These are phyloP conservation scores for Vitis hybrid DNA, from an alignment of 177 flowering plant genomes.

Conservation along the genomic window DNA sequence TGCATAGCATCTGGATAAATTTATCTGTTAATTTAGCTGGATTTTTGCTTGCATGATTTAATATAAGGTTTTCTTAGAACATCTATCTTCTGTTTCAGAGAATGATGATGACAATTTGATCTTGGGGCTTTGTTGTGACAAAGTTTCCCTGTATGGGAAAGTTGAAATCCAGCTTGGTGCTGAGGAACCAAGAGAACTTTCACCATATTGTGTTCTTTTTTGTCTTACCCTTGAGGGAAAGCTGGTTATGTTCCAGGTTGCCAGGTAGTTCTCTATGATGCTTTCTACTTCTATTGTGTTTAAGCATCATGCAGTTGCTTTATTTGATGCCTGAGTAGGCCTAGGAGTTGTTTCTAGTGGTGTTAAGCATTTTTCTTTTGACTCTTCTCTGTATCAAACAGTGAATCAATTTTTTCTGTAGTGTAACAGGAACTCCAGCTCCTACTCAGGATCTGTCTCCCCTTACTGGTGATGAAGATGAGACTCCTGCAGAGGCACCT, in stretches of 20 bases:
- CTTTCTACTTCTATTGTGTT: background rate
- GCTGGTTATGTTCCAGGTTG: slow-evolving; percentile 68
- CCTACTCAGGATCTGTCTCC: slow-evolving; percentile 20
- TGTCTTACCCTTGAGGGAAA: slow-evolving; percentile 87
- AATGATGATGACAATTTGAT: slow-evolving; percentile 83
- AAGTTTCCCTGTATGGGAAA: slow-evolving; percentile 52
- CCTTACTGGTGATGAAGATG: slow-evolving; percentile 35
- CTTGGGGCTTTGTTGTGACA: slow-evolving; percentile 71
- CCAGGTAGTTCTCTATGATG: slow-evolving; percentile 48
- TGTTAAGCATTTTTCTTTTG: background rate
- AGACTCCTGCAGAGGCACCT: slow-evolving; percentile 15
- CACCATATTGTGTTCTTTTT: slow-evolving; percentile 70
- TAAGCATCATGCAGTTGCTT: background rate
- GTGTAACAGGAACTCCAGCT: slow-evolving; percentile 40
- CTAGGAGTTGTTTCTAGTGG: background rate
- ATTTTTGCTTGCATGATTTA: background rate
- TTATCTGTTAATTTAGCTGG: background rate
- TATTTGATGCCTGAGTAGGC: background rate
- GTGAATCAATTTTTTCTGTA: slow-evolving; percentile 30
- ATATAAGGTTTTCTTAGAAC: background rate
- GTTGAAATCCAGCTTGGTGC: slow-evolving; percentile 48
- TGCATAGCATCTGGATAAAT: background rate
- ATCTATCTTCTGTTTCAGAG: slow-evolving; percentile 38
- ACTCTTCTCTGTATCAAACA: background rate
- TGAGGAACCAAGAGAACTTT: slow-evolving; percentile 61